Evolutionary conservation across 192 early-diverging fungal genomes (phyloP).

Genomic region (Fimicolochytrium jonesii): DNA sequence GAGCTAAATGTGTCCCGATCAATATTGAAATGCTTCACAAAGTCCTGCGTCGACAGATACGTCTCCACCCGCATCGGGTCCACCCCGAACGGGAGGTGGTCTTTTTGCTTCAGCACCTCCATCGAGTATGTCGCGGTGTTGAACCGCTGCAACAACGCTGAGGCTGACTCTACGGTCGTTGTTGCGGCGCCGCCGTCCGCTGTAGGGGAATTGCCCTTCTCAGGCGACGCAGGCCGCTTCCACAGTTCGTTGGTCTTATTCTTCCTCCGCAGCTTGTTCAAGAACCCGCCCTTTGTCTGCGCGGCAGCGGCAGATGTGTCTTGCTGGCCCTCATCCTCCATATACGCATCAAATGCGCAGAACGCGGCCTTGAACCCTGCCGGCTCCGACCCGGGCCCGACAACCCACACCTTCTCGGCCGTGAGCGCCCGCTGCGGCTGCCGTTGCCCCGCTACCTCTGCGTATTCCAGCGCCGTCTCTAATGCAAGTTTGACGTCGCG

Average conservation of each 20-base stretch:
- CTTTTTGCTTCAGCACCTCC: constrained; percentile 23
- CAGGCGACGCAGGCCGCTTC: too few species aligned
- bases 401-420: constrained; percentile 2
- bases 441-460: not conserved
- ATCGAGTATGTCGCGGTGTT: constrained; percentile 17
- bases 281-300: too few species aligned
- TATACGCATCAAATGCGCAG: constrained; percentile 25
- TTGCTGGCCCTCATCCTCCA: too few species aligned
- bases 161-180: too few species aligned
- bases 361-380: constrained; percentile 31
- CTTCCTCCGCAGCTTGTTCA: too few species aligned
- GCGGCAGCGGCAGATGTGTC: too few species aligned
- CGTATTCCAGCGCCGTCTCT: constrained; percentile 31
- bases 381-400: constrained; percentile 22
- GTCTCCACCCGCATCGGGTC: constrained; percentile 32
- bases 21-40: constrained; percentile 28
- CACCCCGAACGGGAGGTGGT: constrained; percentile 31
- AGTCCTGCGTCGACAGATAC: constrained; percentile 27
- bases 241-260: too few species aligned
- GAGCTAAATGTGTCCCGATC: constrained; percentile 13
- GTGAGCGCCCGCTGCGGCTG: not conserved
- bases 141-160: too few species aligned
- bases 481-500: constrained; percentile 26
- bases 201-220: too few species aligned
- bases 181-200: too few species aligned